These are phyloP conservation scores for Arabidopsis suecica DNA, from an alignment of 345 rosid species.

Conservation along the genomic window DNA sequence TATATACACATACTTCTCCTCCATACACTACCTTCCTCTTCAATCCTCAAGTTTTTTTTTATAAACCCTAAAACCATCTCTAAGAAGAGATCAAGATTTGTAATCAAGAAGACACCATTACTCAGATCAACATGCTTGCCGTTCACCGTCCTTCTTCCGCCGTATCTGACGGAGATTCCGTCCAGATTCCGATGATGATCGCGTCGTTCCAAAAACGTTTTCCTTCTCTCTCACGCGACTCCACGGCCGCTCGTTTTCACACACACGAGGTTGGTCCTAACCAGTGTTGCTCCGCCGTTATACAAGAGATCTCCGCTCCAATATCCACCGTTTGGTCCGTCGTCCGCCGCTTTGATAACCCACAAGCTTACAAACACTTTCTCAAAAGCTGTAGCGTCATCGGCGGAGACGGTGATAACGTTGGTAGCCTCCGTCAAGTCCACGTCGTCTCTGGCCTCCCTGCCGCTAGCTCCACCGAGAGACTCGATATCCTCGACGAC, in stretches of 20 bases:
- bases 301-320: slow-evolving; percentile 64
- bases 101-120: not conserved
- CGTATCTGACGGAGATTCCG: slow-evolving; percentile 36
- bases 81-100: slow-evolving; percentile 33
- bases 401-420: slow-evolving; percentile 64
- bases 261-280: slow-evolving; percentile 52
- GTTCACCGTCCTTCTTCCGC: slow-evolving; percentile 44
- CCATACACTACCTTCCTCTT: slow-evolving; percentile 20
- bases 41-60: not conserved
- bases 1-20: slow-evolving; percentile 32
- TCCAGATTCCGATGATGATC: slow-evolving; percentile 39
- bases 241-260: slow-evolving; percentile 54
- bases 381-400: slow-evolving; percentile 70
- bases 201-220: slow-evolving; percentile 46
- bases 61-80: slow-evolving; percentile 17
- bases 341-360: slow-evolving; percentile 75
- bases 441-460: slow-evolving; percentile 76
- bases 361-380: slow-evolving; percentile 77
- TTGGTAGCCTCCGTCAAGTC: slow-evolving; percentile 65
- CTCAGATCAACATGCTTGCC: slow-evolving; percentile 37
- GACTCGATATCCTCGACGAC: slow-evolving; percentile 71
- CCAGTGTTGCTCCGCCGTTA: slow-evolving; percentile 72
- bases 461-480: slow-evolving; percentile 62
- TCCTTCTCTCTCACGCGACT: slow-evolving; percentile 47
- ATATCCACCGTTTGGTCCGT: slow-evolving; percentile 76